These are phyloP conservation scores for Holtermanniella nyarrowii DNA, from an alignment of 768 basidiomycete species.

Conservation along the genomic window DNA sequence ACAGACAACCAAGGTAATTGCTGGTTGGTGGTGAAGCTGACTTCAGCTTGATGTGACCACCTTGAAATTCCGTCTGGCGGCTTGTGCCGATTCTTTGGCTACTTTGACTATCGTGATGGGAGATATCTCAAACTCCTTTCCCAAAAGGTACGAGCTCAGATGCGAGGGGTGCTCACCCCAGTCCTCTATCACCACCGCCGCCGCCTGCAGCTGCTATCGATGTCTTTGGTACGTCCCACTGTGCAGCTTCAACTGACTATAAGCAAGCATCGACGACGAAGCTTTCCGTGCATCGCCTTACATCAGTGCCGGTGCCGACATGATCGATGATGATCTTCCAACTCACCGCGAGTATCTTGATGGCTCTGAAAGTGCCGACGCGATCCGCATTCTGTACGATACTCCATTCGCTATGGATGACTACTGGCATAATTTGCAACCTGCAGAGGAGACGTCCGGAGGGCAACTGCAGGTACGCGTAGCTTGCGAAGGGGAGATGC, in stretches of 20 bases:
- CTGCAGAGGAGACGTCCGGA: constrained; percentile 5
- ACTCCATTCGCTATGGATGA: constrained; percentile 63
- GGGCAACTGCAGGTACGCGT: constrained; percentile 38
- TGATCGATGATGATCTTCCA: constrained; percentile 85
- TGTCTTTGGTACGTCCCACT: constrained; percentile 18
- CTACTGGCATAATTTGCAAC: constrained; percentile 44
- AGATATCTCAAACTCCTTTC: constrained; percentile 24
- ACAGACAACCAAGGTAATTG: too few relatives aligned
- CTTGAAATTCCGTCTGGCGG: constrained; percentile 17
- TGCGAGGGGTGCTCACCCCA: background rate
- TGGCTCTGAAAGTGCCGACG: constrained; percentile 62
- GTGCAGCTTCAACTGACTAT: too few relatives aligned
- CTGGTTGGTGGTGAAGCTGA: too few relatives aligned
- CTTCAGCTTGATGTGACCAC: constrained; percentile 18
- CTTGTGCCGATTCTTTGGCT: constrained; percentile 41
- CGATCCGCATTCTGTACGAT: constrained; percentile 62
- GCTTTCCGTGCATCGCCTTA: constrained; percentile 69
- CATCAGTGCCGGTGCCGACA: constrained; percentile 68
- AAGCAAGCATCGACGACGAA: constrained; percentile 57
- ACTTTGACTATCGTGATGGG: constrained; percentile 24
- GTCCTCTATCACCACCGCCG: background rate
- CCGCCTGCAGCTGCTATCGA: constrained; percentile 11
- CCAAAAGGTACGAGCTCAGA: constrained; percentile 12
- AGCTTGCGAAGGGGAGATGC: constrained; percentile 55
- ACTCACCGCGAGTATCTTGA: constrained; percentile 81